Evolutionary conservation across 139 green algal genomes (phyloP), one percentile per base, ranked within the genome.

Genomic region (Tetratostichococcus sp.): DNA sequence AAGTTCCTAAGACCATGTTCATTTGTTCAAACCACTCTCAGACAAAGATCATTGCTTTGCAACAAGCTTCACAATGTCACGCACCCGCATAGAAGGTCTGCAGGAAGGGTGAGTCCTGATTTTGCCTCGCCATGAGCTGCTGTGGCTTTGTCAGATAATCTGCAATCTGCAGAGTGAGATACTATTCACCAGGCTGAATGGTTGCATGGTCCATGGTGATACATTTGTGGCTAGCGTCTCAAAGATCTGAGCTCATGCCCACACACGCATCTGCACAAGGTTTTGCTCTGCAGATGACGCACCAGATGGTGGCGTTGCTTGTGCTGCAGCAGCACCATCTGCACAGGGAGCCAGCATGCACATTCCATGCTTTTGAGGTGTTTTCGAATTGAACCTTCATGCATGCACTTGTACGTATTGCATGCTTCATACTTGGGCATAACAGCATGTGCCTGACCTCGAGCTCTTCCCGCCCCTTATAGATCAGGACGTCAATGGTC

Each of bases 281-380:
- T 30, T 17, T 21, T 30, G 5, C 25, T 17, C 6, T 67, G 59
- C 11, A 67, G 25, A 67, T 67, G 25, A 69, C 23, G 31, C 65
- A 92, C 87, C 75, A 91, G 66, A 77, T 96, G 91, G 83, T 96
- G 91, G 26, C 90, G 80, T 84, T 96, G 89, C 83, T 95, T 95
- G 80, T 96, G 91, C 73, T 93, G 88, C 43, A 93, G 84, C 30
- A 92, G 57, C 65, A 95, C 91, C 68, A 84, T 89, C 88, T 93
- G 85, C 82, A 75, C 1, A 35, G 2, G 21, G 30, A 67, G 28
- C 1, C 30, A 14, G 50, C 22, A n/a, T 4, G 22, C 71, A 34
- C 32, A 68, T 69, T 28, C 42, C 26, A 22, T 25, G 16, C 31
- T 35, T 5, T 25, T 6, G 23, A 26, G 23, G 26, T 69, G 43